Evolutionary conservation across 768 basidiomycete genomes (phyloP), one percentile per base, ranked within the genome.

Genomic region (Dacryopinax spathularia): DNA sequence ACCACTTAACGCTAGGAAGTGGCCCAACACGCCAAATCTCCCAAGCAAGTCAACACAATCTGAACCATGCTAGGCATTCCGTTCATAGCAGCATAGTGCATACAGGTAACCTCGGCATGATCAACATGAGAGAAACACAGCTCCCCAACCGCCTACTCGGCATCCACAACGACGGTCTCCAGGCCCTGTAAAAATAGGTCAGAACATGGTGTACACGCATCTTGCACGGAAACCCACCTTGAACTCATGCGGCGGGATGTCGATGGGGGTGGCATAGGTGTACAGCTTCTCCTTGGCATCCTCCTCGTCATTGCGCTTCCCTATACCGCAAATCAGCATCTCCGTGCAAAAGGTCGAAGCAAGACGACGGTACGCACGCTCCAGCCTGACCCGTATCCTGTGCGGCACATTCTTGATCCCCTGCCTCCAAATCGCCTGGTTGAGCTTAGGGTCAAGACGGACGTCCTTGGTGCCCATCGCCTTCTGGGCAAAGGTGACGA

Each of bases 281-380:
- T 79, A 97, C 63, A 96, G 87, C 80, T 94, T 96, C 82, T 95
- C 94, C 80, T 94, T 96, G 65, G 96, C 95, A 71, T 87, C 88
- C 81, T 99, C 95, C 70, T 97, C 94, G 77, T 99, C 95, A 76
- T 98, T 98, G 72, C 96, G 89, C 81, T 94, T 95, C 71, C 95
- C 89, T 93, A 70, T 1, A 36, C 18, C 13, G 12, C 31, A 20
- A 22, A 15, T 20, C 36, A 16, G 29, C 56, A 35, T 7, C 29
- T 29, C 9, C 48, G 2, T 27, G 25, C 25, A 56, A 3, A 2
- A 56, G 2, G 9, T 22, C 12, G 35, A 15, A 29, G 25, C 48
- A 15, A 44, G 13, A 31, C 34, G n/a, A 29, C n/a, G n/a, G n/a
- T n/a, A 83, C 86, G 72, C 75, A 91, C 91, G 87, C 82, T 96